Evolutionary conservation across 1,284 basidiomycete genomes (phyloP), one percentile per base, ranked within the genome.

Genomic region (Coniferiporia sulphurascens): DNA sequence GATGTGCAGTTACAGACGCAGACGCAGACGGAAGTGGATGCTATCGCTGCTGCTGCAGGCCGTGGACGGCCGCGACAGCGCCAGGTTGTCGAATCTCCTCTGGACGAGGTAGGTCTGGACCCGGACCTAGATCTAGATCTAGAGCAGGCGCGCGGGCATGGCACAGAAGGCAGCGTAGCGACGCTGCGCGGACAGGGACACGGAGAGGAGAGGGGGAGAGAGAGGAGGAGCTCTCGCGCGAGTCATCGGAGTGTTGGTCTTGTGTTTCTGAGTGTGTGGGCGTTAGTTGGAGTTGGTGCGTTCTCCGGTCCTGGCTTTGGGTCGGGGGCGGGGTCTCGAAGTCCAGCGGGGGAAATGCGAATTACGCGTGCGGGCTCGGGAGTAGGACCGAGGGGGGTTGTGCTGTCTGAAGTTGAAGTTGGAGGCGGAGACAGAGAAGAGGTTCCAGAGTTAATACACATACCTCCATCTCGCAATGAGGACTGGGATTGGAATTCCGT

Each of bases 251-350:
- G 84, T 44, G 83, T 85, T 15, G 81, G 81, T 1, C 83, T 93
- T 76, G 81, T 92, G 19, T 88, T 93, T 65, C 73, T 93, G 48
- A 80, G 86, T 13, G 76, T 80, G 6, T 89, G 88, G 75, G 78
- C 83, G 7, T 71, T 93, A 57, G 86, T 91, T 64, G 78, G 88
- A 0, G 65, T 91, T 7, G 83, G 87, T 0, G 74, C 79, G 22
- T 67, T 84, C 53, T 69, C 74, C 1, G 71, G 72, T 3, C 70
- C 66, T 27, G 27, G 27, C 3, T 27, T 5, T 5, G 27, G 27
- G 27, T 27, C 27, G 27, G 27, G 27, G 27, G 27, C 27, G 27
- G 27, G 27, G 27, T n/a, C n/a, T n/a, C n/a, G n/a, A n/a, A n/a
- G n/a, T n/a, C n/a, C n/a, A n/a, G 27, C 27, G 27, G 27, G 27